A percentile compares a stretch with the other conserved stretches of the same genome.
These are phyloP conservation scores for Xerocomellus chrysenteron DNA, from an alignment of 768 basidiomycete species.

Conservation along the genomic window DNA sequence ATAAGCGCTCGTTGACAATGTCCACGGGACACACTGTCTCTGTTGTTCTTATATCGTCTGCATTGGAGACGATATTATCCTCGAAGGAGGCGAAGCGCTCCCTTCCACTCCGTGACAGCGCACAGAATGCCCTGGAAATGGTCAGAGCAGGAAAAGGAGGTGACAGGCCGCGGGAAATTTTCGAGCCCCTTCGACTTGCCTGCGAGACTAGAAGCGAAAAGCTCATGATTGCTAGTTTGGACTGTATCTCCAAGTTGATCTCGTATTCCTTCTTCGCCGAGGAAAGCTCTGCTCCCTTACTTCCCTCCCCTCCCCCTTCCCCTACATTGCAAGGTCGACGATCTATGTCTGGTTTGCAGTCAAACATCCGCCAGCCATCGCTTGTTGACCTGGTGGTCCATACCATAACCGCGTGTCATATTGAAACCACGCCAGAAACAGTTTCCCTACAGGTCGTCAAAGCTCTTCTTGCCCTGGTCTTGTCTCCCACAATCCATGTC, in stretches of 20 bases:
- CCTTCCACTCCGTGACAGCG: conserved; percentile 75
- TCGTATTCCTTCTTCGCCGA: conserved; percentile 97
- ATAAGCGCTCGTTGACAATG: conserved; percentile 59
- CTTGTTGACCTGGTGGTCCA: conserved; percentile 92
- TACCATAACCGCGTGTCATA: conserved; percentile 91
- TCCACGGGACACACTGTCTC: conserved; percentile 74
- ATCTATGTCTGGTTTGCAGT: conserved; percentile 46
- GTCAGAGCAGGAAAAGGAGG: conserved; percentile 73
- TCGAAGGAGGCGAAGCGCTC: conserved; percentile 90
- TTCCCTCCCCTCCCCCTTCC: conserved; percentile 78
- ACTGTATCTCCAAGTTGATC: conserved; percentile 96
- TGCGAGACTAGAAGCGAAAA: conserved; percentile 95
- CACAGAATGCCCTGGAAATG: conserved; percentile 79
- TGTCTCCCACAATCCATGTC: conserved; percentile 83
- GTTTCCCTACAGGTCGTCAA: conserved; percentile 98
- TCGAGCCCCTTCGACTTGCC: conserved; percentile 93
- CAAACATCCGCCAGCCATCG: conserved; percentile 58
- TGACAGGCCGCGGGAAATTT: conserved; percentile 80
- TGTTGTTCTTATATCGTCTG: conserved; percentile 77
- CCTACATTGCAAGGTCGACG: conserved; percentile 49
- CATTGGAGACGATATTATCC: conserved; percentile 79
- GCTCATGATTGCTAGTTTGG: conserved; percentile 93
- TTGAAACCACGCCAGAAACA: conserved; percentile 82
- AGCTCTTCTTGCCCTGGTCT: conserved; percentile 82
- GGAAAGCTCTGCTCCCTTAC: conserved; percentile 39